Evolutionary conservation across 768 basidiomycete species (phyloP), one percentile per base, ranked within the genome.

Genomic region (Cantharellus anzutake): DNA sequence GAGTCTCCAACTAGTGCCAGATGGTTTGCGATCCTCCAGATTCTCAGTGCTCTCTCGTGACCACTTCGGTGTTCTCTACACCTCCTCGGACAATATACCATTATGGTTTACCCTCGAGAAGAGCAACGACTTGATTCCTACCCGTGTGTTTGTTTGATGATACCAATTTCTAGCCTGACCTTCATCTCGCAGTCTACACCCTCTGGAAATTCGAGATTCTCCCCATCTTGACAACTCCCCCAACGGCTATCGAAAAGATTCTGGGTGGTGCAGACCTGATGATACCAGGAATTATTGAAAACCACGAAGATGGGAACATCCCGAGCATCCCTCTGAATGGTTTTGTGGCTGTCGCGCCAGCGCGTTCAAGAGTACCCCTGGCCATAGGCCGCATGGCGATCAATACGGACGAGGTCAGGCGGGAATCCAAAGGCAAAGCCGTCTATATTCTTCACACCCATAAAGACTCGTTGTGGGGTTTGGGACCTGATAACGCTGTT

Each of bases 221-320:
- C 4, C 84, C 86, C 0, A 76, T 76, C 61, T 63, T 91, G n/a
- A 78, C 80, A 2, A 88, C 87, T 0, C 84, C 86, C 2, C 68
- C 78, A 2, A 70, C 78, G 5, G 87, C 88, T 38, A 78, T 89
- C 42, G 82, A 82, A 0, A 74, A 82, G 35, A 75, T 92, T 7
- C 71, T 80, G 2, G 79, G 79, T 5, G 88, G 89, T n/a, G 86
- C 88, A 0, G 87, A 92, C 71, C 76, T 91, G 4, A 90, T 92
- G 86, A 80, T 85, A 41, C 86, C 88, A 3, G 88, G 87, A 70
- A 59, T 67, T 4, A 60, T 63, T 37, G 84, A 85, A 84, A 73
- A 38, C 42, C 51, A n/a, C 51, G 2, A 39, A 4, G 50, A 34
- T 41, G 14, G 34, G 53, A 56, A 41, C 41, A 48, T 51, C 51